phyloP scores from a whole-genome alignment of 345 rosid species.

The Cardamine occulta region DNA sequence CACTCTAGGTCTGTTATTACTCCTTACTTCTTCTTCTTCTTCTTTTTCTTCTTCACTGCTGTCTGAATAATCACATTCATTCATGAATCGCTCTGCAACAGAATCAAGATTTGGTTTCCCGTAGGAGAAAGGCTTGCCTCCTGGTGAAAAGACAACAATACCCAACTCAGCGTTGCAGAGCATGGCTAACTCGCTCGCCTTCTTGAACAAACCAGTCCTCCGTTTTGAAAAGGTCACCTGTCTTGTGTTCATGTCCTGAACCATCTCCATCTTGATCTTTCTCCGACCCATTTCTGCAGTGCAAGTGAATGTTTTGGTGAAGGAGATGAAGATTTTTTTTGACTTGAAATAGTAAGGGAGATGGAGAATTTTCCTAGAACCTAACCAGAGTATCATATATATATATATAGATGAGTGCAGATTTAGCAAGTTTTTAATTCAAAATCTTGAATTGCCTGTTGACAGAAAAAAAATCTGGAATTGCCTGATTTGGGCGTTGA shows the following conservation, averaged over 20 bases:
- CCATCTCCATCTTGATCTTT: conserved; percentile 69
- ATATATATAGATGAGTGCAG: conserved; percentile 11
- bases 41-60: conserved; percentile 17
- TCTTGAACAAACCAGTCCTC: conserved; percentile 67
- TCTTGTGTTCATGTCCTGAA: conserved; percentile 57
- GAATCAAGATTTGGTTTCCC: conserved; percentile 64
- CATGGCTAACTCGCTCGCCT: conserved; percentile 60
- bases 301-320: conserved; percentile 25
- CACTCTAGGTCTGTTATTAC: conserved; percentile 19
- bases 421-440: conserved; percentile 40
- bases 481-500: conserved; percentile 32
- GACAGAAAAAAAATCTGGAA: conserved; percentile 24
- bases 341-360: conserved; percentile 3
- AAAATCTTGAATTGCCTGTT: conserved; percentile 38
- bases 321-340: not conserved
- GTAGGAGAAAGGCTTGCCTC: conserved; percentile 70
- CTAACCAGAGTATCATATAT: conserved; percentile 30
- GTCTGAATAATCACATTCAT: conserved; percentile 15
- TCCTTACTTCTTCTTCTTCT: conserved; percentile 16
- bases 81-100: conserved; percentile 50
- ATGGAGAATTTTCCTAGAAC: conserved; percentile 34
- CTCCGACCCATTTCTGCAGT: conserved; percentile 56
- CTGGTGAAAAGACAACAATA: conserved; percentile 70
- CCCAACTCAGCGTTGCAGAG: conserved; percentile 64
- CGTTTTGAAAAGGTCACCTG: conserved; percentile 79